Conservation (phyloP, 805 yeast genomes). For the Saccharomycopsis sp. region DNA sequence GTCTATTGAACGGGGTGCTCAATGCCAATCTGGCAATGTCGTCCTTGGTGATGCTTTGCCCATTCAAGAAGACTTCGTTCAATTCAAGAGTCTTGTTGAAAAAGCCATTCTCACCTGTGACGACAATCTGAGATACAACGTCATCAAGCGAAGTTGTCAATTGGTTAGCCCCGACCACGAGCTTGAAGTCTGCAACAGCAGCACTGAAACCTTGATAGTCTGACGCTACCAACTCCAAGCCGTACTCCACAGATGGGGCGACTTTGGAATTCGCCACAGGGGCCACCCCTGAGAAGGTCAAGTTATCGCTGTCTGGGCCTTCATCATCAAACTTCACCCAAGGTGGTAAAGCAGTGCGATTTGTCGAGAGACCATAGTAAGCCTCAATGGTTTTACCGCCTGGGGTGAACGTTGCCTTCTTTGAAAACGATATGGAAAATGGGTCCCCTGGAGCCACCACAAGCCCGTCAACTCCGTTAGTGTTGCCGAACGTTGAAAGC, state of each 20-base stretch:
- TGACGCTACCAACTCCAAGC: conserved; percentile 67
- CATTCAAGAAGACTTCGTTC: conserved; percentile 56
- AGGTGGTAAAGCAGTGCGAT: conserved; percentile 81
- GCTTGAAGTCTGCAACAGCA: conserved; percentile 55
- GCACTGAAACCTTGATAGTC: conserved; percentile 71
- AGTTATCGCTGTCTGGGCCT: conserved; percentile 24
- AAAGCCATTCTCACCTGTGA: neutral
- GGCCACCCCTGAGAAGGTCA: conserved; percentile 77
- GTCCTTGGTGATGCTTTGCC: conserved; percentile 32
- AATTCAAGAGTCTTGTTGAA: conserved; percentile 16
- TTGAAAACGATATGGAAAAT: conserved; percentile 58
- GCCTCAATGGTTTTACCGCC: conserved; percentile 42
- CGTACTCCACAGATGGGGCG: conserved; percentile 76
- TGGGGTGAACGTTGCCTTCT: conserved; percentile 46
- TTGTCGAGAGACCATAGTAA: conserved; percentile 73
- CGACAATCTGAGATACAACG: no score
- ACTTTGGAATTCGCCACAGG: conserved; percentile 78
- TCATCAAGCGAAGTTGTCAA: conserved; percentile 34
- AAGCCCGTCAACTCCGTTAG: conserved; percentile 68
- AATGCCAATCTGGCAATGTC: conserved; percentile 49
- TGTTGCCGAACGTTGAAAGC: conserved; percentile 55
- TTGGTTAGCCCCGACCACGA: conserved; percentile 83
- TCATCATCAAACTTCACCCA: conserved; percentile 70
- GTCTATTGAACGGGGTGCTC: no score
- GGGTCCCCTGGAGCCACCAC: conserved; percentile 62